Conservation (phyloP, 129 eudicot genomes). For the Sambucus nigra region DNA sequence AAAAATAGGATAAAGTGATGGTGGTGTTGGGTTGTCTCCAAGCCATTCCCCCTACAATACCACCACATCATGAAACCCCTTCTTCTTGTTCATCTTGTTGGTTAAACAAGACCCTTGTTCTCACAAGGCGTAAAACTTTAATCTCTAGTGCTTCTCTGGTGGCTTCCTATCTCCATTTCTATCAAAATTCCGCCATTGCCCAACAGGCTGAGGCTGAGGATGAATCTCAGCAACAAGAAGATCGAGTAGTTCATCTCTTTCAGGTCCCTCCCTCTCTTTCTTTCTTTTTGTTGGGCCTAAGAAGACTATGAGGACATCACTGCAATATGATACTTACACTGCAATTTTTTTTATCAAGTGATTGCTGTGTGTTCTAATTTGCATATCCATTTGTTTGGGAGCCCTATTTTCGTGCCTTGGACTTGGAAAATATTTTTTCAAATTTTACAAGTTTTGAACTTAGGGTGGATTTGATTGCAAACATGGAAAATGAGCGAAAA, state of each 20-base stretch:
- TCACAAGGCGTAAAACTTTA: conserved; percentile 43
- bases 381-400: too few species aligned
- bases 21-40: conserved; percentile 24
- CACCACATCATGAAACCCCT: conserved; percentile 12
- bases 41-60: conserved; percentile 21
- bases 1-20: conserved; percentile 15
- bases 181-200: conserved; percentile 39
- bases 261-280: conserved; percentile 29
- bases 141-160: conserved; percentile 25
- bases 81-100: conserved; percentile 15
- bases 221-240: conserved; percentile 53
- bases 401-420: too few species aligned
- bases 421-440: too few species aligned
- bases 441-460: too few species aligned
- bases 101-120: conserved; percentile 1
- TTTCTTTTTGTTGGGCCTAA: neutral
- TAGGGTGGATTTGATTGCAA: too few species aligned
- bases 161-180: conserved; percentile 24
- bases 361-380: too few species aligned
- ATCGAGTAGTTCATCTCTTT: conserved; percentile 56
- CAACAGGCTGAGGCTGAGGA: conserved; percentile 25
- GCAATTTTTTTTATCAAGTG: too few species aligned
- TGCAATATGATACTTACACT: too few species aligned
- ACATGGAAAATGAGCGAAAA: too few species aligned
- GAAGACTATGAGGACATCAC: too few species aligned